Conservation (phyloP, 306 rosid species). For the Dalbergia oliveri region DNA sequence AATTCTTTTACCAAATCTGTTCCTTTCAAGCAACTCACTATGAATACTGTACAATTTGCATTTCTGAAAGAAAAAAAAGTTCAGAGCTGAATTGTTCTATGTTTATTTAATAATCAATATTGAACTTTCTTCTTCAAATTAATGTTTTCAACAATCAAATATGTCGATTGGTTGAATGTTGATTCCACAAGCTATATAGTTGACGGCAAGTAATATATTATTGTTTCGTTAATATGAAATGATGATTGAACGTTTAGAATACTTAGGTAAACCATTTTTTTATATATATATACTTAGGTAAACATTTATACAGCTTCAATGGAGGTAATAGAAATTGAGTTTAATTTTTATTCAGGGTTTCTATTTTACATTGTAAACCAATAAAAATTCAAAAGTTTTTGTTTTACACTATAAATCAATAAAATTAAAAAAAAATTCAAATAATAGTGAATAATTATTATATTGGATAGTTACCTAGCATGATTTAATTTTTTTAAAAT, state of each 20-base stretch:
- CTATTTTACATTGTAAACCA: too few relatives aligned
- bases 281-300: too few relatives aligned
- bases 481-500: too few relatives aligned
- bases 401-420: too few relatives aligned
- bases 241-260: not conserved
- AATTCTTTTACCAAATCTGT: constrained; percentile 33
- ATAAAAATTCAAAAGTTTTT: too few relatives aligned
- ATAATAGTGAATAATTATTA: too few relatives aligned
- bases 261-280: too few relatives aligned
- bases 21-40: constrained; percentile 5
- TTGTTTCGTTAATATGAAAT: constrained; percentile 5
- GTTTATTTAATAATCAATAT: not conserved
- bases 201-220: not conserved
- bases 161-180: constrained; percentile 35
- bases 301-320: too few relatives aligned
- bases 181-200: constrained; percentile 30
- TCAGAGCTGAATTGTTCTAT: not conserved
- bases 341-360: too few relatives aligned
- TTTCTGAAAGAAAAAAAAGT: not conserved
- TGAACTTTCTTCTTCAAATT: constrained; percentile 36
- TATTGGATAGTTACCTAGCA: too few relatives aligned
- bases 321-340: too few relatives aligned
- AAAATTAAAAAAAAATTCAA: too few relatives aligned
- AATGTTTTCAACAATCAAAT: constrained; percentile 40
- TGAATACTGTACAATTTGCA: constrained; percentile 11